Evolutionary conservation across 768 basidiomycete genomes (phyloP).

Genomic region (Psilocybe tampanensis): DNA sequence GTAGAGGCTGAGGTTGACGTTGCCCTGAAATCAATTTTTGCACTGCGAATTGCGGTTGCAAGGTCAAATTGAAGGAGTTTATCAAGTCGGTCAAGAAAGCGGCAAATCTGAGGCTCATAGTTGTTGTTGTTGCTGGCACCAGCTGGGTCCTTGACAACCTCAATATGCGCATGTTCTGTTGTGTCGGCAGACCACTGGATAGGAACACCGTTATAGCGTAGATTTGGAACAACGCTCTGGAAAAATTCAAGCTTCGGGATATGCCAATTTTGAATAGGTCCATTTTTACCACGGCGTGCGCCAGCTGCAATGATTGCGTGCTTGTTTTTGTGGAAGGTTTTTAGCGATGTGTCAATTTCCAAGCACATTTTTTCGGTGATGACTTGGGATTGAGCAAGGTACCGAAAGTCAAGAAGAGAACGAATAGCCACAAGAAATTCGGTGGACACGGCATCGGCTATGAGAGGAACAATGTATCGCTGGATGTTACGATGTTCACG

Average conservation of each 20-base stretch:
- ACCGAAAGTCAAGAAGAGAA: constrained; percentile 39
- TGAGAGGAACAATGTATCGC: constrained; percentile 32
- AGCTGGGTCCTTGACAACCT: constrained; percentile 33
- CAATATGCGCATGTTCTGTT: constrained; percentile 36
- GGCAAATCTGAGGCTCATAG: constrained; percentile 36
- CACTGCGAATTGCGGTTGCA: constrained; percentile 17
- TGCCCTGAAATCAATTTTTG: constrained; percentile 3
- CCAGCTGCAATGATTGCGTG: constrained; percentile 30
- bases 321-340: constrained; percentile 38
- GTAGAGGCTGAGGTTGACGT: no score
- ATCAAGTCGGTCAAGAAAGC: constrained; percentile 31
- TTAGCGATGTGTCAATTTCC: constrained; percentile 22
- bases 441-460: constrained; percentile 31
- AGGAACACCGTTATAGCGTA: no score
- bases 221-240: constrained; percentile 32
- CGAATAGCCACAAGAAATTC: constrained; percentile 34
- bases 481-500: constrained; percentile 40
- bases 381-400: constrained; percentile 31
- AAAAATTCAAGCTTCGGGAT: constrained; percentile 46
- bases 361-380: constrained; percentile 22
- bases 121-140: constrained; percentile 31
- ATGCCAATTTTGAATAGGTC: constrained; percentile 32
- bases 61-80: constrained; percentile 31
- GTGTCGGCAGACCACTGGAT: constrained; percentile 31
- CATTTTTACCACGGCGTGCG: constrained; percentile 25